Percentiles rank a stretch among this genome's conserved stretches.
phyloP scores from a whole-genome alignment of 78 protist genomes.

The Planoprotostelium fungivorum region DNA sequence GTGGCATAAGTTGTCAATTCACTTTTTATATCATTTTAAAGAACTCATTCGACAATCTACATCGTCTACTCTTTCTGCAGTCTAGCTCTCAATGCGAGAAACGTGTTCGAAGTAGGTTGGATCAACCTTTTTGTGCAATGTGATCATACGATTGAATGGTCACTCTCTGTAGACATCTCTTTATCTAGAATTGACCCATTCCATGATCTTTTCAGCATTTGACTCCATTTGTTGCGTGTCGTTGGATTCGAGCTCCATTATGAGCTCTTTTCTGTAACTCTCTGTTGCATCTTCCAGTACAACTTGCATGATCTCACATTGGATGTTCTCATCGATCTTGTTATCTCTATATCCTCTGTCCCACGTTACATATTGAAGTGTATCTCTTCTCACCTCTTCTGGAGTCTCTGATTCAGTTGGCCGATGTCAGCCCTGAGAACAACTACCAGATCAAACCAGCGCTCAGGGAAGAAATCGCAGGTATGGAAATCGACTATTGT shows the following conservation, averaged over 20 bases:
- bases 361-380: background rate
- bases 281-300: slow-evolving; percentile 80
- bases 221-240: slow-evolving; percentile 33
- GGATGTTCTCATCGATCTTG: slow-evolving; percentile 78
- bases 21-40: no score
- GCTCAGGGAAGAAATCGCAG: slow-evolving; percentile 87
- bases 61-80: no score
- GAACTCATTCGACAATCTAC: no score
- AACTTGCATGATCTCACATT: slow-evolving; percentile 85
- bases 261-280: slow-evolving; percentile 48
- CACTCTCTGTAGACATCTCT: no score
- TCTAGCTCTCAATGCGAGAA: no score
- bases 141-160: no score
- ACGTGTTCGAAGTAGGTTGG: background rate
- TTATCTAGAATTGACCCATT: slow-evolving; percentile 32
- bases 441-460: slow-evolving; percentile 89
- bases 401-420: slow-evolving; percentile 60
- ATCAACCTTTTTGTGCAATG: background rate
- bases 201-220: slow-evolving; percentile 19
- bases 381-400: slow-evolving; percentile 5
- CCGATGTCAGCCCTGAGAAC: slow-evolving; percentile 73
- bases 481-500: slow-evolving; percentile 80
- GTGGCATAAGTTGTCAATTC: background rate
- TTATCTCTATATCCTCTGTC: slow-evolving; percentile 55
- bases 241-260: slow-evolving; percentile 18